phyloP scores from a whole-genome alignment of 225 moss, liverwort and hornwort species.

The Neckera pumila region DNA sequence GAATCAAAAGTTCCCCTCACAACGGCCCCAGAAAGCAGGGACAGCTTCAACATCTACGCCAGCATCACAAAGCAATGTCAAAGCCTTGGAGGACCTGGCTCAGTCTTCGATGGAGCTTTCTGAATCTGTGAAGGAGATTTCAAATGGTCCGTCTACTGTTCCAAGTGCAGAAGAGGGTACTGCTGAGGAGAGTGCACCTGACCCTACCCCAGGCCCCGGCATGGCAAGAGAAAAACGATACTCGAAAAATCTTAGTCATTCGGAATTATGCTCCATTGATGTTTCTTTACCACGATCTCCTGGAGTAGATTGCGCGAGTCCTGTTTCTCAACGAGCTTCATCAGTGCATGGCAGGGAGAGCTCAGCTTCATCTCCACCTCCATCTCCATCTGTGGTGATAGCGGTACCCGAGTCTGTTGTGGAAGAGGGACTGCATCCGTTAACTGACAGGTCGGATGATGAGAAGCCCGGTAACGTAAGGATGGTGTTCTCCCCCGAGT shows the following conservation, averaged over 20 bases:
- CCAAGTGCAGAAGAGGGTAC: not conserved
- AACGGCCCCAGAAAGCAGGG: not conserved
- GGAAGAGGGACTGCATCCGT: not conserved
- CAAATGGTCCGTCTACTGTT: conserved; percentile 4
- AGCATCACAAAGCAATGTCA: not conserved
- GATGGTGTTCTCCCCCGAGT: not conserved
- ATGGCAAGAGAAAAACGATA: not conserved
- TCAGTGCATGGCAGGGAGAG: not conserved
- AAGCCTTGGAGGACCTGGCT: not conserved
- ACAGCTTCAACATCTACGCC: not conserved
- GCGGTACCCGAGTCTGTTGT: not conserved
- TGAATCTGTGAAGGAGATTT: not conserved
- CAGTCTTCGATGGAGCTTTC: not conserved
- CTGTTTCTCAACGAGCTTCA: conserved; percentile 4
- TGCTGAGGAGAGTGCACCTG: not conserved
- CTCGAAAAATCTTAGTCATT: not conserved
- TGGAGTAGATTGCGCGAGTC: not conserved
- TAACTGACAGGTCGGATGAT: not conserved
- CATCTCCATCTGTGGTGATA: not conserved
- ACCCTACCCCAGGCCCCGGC: not conserved
- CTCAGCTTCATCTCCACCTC: not conserved
- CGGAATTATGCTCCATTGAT: not conserved
- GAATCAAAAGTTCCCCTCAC: not conserved
- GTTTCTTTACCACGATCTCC: not conserved
- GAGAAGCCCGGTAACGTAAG: not conserved